Conservation (phyloP, 257 asterid species). For the Henckelia pumila region DNA sequence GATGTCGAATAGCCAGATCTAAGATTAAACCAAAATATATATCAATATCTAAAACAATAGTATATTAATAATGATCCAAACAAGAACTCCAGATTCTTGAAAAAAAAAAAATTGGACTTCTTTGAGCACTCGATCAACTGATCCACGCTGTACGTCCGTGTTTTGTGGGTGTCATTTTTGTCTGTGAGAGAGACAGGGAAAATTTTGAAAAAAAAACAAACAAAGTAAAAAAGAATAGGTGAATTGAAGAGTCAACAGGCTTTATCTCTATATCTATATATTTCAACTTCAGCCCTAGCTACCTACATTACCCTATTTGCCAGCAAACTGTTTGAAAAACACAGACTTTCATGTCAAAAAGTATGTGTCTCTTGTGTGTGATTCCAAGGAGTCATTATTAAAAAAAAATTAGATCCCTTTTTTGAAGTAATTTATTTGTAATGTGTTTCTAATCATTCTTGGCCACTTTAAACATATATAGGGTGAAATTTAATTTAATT, state of each 20-base stretch:
- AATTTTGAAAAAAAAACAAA: no score
- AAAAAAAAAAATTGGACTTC: background rate
- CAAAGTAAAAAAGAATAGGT: background rate
- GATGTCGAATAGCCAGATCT: background rate
- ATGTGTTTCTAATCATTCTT: background rate
- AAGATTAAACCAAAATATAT: background rate
- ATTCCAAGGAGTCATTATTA: background rate
- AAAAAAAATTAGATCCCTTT: background rate
- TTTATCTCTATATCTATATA: background rate
- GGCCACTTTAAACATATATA: no score
- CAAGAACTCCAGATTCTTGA: background rate
- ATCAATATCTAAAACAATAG: no score
- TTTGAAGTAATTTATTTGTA: background rate
- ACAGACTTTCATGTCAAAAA: conserved; percentile 27
- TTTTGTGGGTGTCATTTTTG: background rate
- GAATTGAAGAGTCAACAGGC: background rate
- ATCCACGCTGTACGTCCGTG: background rate
- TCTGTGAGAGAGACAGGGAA: background rate
- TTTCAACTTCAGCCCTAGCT: background rate
- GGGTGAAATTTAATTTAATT: no score
- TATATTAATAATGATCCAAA: background rate
- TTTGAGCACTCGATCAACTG: background rate
- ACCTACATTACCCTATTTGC: conserved; percentile 6
- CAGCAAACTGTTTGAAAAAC: conserved; percentile 16
- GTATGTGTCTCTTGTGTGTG: background rate